Conservation (phyloP, 1,284 basidiomycete genomes). For the Rhodotorula sp. region DNA sequence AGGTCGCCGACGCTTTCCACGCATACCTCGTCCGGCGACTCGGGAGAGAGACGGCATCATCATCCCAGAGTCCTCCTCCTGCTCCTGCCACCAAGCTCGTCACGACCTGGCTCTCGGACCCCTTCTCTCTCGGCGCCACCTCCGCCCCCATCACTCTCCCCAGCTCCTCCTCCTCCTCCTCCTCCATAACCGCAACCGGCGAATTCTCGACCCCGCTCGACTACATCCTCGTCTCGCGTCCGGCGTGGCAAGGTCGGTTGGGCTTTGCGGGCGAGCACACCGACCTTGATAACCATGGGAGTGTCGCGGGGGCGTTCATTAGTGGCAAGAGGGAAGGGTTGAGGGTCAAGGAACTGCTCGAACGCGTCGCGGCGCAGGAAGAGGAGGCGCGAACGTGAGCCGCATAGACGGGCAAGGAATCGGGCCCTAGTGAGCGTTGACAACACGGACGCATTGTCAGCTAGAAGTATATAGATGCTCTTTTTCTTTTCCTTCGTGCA, state of each 20-base stretch:
- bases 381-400: not conserved
- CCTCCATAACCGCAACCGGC: constrained; percentile 16
- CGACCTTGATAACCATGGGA: constrained; percentile 54
- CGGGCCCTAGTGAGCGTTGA: too few relatives aligned
- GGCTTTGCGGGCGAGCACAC: constrained; percentile 59
- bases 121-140: constrained; percentile 54
- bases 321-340: constrained; percentile 51
- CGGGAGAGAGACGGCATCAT: not conserved
- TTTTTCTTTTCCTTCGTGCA: too few relatives aligned
- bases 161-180: not conserved
- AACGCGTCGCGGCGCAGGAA: not conserved
- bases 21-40: constrained; percentile 49
- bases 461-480: not conserved
- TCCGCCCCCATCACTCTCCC: constrained; percentile 52
- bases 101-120: constrained; percentile 54
- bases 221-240: constrained; percentile 52
- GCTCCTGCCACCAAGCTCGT: constrained; percentile 43
- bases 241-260: constrained; percentile 52
- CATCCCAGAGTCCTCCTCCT: not conserved
- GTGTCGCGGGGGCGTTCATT: constrained; percentile 53
- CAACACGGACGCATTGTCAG: too few relatives aligned
- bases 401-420: not conserved
- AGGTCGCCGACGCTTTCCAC: constrained; percentile 49
- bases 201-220: constrained; percentile 53
- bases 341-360: constrained; percentile 47